These are phyloP conservation scores for Gossypium lobatum DNA, from an alignment of 441 rosid genomes.

Conservation along the genomic window DNA sequence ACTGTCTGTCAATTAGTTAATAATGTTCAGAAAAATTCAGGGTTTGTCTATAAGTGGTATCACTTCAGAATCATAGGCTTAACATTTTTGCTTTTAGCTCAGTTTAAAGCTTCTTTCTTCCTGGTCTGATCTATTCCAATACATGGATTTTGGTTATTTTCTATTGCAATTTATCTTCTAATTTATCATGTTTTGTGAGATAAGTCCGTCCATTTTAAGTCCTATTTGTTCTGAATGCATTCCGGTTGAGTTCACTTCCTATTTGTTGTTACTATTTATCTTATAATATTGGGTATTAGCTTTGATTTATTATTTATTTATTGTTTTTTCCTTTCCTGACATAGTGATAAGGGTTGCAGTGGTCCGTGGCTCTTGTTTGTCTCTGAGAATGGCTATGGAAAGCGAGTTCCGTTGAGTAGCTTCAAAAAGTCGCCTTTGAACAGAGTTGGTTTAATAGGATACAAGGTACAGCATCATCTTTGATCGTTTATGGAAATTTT, in stretches of 20 bases:
- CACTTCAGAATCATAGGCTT: not conserved
- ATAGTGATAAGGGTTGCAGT: slow-evolving; percentile 33
- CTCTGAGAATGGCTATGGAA: slow-evolving; percentile 85
- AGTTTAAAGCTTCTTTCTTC: not conserved
- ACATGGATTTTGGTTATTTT: not conserved
- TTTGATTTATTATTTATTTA: not conserved
- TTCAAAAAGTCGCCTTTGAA: slow-evolving; percentile 53
- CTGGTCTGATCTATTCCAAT: not conserved
- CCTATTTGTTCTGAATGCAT: not conserved
- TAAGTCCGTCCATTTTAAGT: not conserved
- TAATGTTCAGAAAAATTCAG: not conserved
- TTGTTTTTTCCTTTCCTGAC: slow-evolving; percentile 12
- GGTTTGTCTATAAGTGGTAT: not conserved
- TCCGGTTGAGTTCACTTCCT: not conserved
- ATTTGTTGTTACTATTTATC: not conserved
- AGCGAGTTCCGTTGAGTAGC: slow-evolving; percentile 87
- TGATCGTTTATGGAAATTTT: not conserved
- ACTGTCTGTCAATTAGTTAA: not conserved
- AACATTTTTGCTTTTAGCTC: not conserved
- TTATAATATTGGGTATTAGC: slow-evolving; percentile 1
- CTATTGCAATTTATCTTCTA: not conserved
- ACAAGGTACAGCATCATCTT: slow-evolving; percentile 47
- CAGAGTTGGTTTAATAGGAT: slow-evolving; percentile 78
- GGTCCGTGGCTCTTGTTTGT: slow-evolving; percentile 93
- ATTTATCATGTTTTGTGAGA: not conserved